Evolutionary conservation across 345 rosid genomes (phyloP), one percentile per base, ranked within the genome.

Genomic region (Leavenworthia alabamica): DNA sequence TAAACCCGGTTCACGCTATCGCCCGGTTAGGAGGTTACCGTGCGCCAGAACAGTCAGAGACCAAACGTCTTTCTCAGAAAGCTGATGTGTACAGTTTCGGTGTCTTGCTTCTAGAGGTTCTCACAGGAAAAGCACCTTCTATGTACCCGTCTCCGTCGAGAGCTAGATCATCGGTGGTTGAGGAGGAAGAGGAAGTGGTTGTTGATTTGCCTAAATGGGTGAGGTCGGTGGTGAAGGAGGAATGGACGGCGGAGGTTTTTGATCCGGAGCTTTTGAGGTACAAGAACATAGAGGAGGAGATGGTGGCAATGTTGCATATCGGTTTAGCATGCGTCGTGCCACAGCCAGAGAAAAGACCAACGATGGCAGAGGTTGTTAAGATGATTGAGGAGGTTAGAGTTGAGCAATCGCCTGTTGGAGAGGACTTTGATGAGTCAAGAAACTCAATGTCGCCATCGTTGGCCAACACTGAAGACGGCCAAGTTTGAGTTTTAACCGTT

Each of bases 191-290:
- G 8, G 76, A 64, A 42, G 61, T 56, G 37, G 73, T 73, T 0
- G 79, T 76, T 49, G 98, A 92, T 62, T 86, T 92, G 48, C 95
- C 96, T 0, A 92, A 80, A 47, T 89, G 98, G 98, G 98, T 92
- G 36, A 71, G 88, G 64, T 92, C 96, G 2, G 95, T 92, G 26
- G 96, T 92, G 32, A 92, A 82, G 78, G 96, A 92, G 72, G 98
- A 89, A 71, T 89, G 96, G 96, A 92, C 98, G 10, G 92, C 95
- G 4, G 98, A 92, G 76, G 96, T 92, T 65, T 92, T 92, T 67
- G 98, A 92, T 71, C 82, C 82, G 69, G 98, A 92, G 70, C 87
- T 92, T 29, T 22, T 92, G 70, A 85, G 98, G 85, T 92, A 92
- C 62, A 92, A 92, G 76, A 89, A 92, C 74, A 89, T 92, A 10